These are phyloP conservation scores for Globisporangium lucens DNA, from an alignment of 352 stramenopile genomes.

Conservation along the genomic window DNA sequence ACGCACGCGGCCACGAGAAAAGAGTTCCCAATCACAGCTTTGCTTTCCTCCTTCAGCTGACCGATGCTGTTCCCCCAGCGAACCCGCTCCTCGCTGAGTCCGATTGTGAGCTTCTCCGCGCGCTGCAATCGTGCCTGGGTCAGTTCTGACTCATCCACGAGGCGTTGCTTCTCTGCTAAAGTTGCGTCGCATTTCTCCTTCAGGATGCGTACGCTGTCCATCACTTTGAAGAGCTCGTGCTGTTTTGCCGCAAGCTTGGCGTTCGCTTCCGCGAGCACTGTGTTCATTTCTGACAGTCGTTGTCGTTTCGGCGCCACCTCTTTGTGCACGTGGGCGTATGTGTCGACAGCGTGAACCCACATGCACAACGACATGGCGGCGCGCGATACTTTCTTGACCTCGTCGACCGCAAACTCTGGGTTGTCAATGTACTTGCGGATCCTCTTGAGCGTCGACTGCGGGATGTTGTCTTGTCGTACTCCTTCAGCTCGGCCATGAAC, in stretches of 20 bases:
- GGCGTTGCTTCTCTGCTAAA: conserved; percentile 59
- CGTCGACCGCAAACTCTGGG: conserved; percentile 77
- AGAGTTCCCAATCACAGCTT: conserved; percentile 50
- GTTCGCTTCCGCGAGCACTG: conserved; percentile 69
- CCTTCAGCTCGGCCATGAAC: conserved; percentile 82
- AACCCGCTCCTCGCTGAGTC: conserved; percentile 66
- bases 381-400: conserved; percentile 79
- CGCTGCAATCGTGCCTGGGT: conserved; percentile 51
- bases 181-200: conserved; percentile 65
- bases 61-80: conserved; percentile 70
- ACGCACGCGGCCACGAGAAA: conserved; percentile 64
- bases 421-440: conserved; percentile 84
- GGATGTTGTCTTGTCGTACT: conserved; percentile 84
- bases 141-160: conserved; percentile 61
- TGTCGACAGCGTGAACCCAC: conserved; percentile 85
- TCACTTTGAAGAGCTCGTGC: conserved; percentile 53
- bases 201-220: conserved; percentile 45
- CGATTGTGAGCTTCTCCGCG: conserved; percentile 59
- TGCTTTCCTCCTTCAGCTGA: conserved; percentile 39
- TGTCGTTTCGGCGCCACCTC: conserved; percentile 79
- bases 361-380: conserved; percentile 86
- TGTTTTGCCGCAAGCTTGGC: conserved; percentile 65
- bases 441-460: conserved; percentile 50
- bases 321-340: conserved; percentile 70
- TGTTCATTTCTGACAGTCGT: conserved; percentile 68